Evolutionary conservation across 1,284 basidiomycete genomes (phyloP), one percentile per base, ranked within the genome.

Genomic region (Ceratobasidium sp.): DNA sequence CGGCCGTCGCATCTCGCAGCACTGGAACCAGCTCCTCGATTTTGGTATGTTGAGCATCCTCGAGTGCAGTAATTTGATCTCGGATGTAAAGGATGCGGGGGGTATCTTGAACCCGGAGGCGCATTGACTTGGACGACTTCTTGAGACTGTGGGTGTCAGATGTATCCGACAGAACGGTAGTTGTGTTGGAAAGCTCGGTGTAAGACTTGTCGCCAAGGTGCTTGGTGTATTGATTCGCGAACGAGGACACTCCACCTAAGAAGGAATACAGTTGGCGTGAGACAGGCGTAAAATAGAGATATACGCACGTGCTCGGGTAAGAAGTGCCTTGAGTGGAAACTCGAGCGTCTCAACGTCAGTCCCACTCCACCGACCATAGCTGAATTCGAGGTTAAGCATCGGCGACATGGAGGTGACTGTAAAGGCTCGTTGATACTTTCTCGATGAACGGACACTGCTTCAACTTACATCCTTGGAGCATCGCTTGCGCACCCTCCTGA

Each of bases 381-480:
- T 86, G 58, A 85, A 79, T 73, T 87, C 86, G 5, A 83, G 76
- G 68, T 84, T 82, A 1, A 85, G 80, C 70, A 86, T 78, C 22
- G 78, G 78, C 49, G 82, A 78, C 72, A 83, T 82, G 1, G 75
- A 76, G 3, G 77, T 73, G 20, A 86, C 76, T 81, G n/a, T n/a
- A n/a, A n/a, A n/a, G n/a, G n/a, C n/a, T n/a, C n/a, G n/a, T n/a
- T n/a, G n/a, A n/a, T n/a, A 72, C 13, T 71, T 13, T 25, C n/a
- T 45, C 49, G 22, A 38, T 45, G 27, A 17, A 10, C n/a, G 20
- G 10, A 22, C 10, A 43, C 40, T 49, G 22, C n/a, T n/a, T 60
- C 53, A 13, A 74, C 74, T 58, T 64, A 77, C 77, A 69, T 57
- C 73, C 71, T 71, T 76, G 73, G 45, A 78, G 72, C 7, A 70